Base-by-base conservation (phyloP, 1,284 basidiomycete species). In the Erythrobasidium hasegawianum region DNA sequence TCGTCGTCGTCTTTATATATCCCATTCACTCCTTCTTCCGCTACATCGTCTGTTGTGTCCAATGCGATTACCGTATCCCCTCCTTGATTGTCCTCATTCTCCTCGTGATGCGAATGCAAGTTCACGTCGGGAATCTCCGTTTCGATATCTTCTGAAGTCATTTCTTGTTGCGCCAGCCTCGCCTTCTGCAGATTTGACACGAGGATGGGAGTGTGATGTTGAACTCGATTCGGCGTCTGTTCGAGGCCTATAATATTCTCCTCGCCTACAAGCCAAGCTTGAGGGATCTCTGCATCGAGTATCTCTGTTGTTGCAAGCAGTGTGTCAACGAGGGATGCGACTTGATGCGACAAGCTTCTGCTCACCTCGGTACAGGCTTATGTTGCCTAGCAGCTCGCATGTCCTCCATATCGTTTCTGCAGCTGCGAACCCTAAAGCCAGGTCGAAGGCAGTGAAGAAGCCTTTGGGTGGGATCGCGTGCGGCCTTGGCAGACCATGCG, bases 371-470 rank as follows among this genome's bases (percentile, higher is more conserved):
- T 65, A 65, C 38, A 65, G 29, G 24, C 47, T 38, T 4, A 65
- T 43, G 13, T 50, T 41, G 24, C 62, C 62, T 8, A 65, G 62
- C 27, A 65, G 47, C n/a, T 27, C 26, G n/a, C 57, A 45, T 7
- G 62, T 65, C 22, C 54, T 40, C 62, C 62, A 65, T 7, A 65
- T 40, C 16, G 47, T 65, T 22, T 65, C 62, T 7, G 62, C 55
- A 52, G 62, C 55, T 26, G 62, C 62, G 22, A 65, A 65, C 5
- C 62, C 62, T 5, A 65, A 56, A 26, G 62, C 55, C 5, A 65
- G 56, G 33, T 65, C 43, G 38, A 65, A 65, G 14, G 62, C 62
- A 18, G 33, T 65, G 45, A 65, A 65, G 56, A 65, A 65, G 14
- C 62, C 62, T 33, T 58, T 57, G 1, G 62, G 62, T 2, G 62